These are phyloP conservation scores for Fusarium begoniae DNA, from an alignment of 2,329 filamentous ascomycete genomes.

Conservation along the genomic window DNA sequence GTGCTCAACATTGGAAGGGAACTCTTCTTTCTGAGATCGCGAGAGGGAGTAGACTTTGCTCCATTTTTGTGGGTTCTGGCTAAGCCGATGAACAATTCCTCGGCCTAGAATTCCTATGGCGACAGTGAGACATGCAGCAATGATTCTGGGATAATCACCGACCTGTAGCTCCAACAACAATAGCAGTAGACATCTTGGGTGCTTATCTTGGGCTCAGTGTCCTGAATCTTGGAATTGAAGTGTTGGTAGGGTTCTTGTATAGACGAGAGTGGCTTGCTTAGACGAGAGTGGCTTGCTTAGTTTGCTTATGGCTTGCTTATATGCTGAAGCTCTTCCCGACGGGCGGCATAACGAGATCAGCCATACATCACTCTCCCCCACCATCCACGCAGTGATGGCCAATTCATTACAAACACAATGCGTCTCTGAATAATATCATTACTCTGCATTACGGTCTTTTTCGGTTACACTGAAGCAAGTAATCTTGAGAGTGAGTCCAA, in stretches of 20 bases:
- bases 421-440: not conserved
- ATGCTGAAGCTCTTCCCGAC: not conserved
- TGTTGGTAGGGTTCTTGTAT: not conserved
- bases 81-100: not conserved
- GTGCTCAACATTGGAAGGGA: conserved; percentile 7
- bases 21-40: conserved; percentile 4
- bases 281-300: not conserved
- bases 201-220: not conserved
- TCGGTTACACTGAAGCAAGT: not conserved
- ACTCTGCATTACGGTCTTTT: not conserved
- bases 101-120: conserved; percentile 1
- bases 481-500: too few relatives aligned
- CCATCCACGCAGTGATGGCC: not conserved
- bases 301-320: not conserved
- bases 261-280: not conserved
- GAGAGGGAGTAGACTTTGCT: conserved; percentile 4
- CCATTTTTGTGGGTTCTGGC: not conserved
- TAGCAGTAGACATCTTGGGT: not conserved
- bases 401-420: not conserved
- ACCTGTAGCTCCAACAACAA: conserved; percentile 12
- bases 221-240: not conserved
- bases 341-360: not conserved
- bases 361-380: not conserved
- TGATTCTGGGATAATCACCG: too few relatives aligned
- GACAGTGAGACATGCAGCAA: not conserved